Base-by-base conservation (phyloP, 1,139 yeast genomes). In the Yamadazyma kanchanaburiensis region DNA sequence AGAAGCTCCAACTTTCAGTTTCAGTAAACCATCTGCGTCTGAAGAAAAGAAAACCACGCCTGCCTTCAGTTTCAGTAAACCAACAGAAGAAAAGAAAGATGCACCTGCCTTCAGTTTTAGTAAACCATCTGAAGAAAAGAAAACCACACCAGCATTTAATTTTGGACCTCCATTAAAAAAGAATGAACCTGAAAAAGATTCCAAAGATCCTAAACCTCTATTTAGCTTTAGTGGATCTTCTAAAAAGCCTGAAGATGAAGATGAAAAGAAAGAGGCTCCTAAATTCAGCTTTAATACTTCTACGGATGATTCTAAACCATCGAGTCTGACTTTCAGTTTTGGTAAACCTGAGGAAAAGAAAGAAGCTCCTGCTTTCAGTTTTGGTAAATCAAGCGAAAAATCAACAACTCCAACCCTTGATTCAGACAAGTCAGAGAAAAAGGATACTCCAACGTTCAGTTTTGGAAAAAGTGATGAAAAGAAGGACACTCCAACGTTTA, bases 261-360 rank as follows among this genome's bases (percentile, higher is more conserved):
- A n/a, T n/a, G n/a, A n/a, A n/a, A n/a, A n/a, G n/a, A n/a, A n/a
- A n/a, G 31, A 28, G 11, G 29, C 24, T 10, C 27, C 27, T 53
- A 22, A 35, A 15, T 33, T 39, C 37, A 38, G 45, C 5, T 41
- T 48, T 33, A 55, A 51, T 11, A 12, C 27, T 5, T 19, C 22
- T n/a, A n/a, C n/a, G n/a, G n/a, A n/a, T n/a, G n/a, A n/a, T n/a
- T n/a, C n/a, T n/a, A n/a, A n/a, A n/a, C n/a, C n/a, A n/a, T n/a
- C n/a, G n/a, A n/a, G n/a, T n/a, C n/a, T n/a, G n/a, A 6, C 24
- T 7, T 22, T 22, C 24, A 15, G 25, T 14, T 15, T 23, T 23
- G 25, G 25, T 14, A 15, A 12, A 8, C 11, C 25, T 14, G 4
- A 17, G 11, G 21, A 24, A n/a, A 14, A 23, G 25, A 33, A 16